Conservation (phyloP, 192 early-diverging fungal genomes). For the Lobulomyces angularis region DNA sequence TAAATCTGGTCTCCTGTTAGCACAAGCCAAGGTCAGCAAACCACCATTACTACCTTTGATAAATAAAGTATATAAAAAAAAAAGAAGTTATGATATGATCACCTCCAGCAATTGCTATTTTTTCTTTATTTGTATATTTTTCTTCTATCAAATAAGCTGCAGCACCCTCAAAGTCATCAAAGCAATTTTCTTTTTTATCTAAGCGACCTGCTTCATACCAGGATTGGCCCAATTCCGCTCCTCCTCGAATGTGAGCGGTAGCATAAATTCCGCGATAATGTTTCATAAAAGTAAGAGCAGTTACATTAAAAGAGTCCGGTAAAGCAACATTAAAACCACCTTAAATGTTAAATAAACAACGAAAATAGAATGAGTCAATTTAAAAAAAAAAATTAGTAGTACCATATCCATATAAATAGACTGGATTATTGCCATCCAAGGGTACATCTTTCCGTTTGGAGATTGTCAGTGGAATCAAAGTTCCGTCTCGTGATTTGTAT, state of each 20-base stretch:
- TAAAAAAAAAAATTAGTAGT: slow-evolving; percentile 11
- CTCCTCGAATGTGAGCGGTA: slow-evolving; percentile 57
- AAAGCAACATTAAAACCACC: slow-evolving; percentile 40
- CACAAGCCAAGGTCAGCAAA: slow-evolving; percentile 51
- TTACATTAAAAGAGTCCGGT: slow-evolving; percentile 26
- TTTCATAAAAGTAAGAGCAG: slow-evolving; percentile 4
- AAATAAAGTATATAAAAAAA: neutral
- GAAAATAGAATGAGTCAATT: slow-evolving; percentile 1
- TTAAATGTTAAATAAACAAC: slow-evolving; percentile 1
- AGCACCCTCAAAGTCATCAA: slow-evolving; percentile 64
- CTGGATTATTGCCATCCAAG: slow-evolving; percentile 43
- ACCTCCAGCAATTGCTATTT: slow-evolving; percentile 51
- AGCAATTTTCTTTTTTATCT: slow-evolving; percentile 58
- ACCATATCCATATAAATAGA: slow-evolving; percentile 58
- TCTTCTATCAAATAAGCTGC: slow-evolving; percentile 44
- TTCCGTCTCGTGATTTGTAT: no score
- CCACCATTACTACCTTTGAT: slow-evolving; percentile 69
- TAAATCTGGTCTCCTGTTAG: slow-evolving; percentile 64
- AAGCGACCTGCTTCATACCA: slow-evolving; percentile 41
- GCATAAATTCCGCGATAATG: slow-evolving; percentile 10
- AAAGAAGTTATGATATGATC: no score
- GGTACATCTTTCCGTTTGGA: slow-evolving; percentile 11
- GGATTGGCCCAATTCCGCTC: slow-evolving; percentile 43
- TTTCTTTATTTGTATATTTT: slow-evolving; percentile 41
- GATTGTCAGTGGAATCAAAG: no score